These are phyloP conservation scores for Allantophomopsis lycopodina DNA, from an alignment of 2,329 filamentous ascomycete genomes.

Conservation along the genomic window DNA sequence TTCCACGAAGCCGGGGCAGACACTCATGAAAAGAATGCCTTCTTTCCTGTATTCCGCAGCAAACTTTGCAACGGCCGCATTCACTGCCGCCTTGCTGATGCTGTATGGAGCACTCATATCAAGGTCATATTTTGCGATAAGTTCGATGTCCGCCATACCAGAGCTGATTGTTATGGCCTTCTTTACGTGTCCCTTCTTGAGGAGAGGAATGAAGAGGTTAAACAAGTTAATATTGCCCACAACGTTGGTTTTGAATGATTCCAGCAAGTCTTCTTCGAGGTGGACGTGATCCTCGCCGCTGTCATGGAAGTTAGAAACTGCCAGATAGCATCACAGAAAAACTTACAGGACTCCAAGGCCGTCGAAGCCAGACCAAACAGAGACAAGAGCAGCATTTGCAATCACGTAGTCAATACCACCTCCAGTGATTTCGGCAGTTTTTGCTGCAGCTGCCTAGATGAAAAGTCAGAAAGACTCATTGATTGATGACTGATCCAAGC, in stretches of 20 bases:
- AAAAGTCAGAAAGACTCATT: slow-evolving; percentile 26
- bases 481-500: background rate
- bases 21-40: slow-evolving; percentile 34
- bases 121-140: slow-evolving; percentile 24
- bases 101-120: slow-evolving; percentile 26
- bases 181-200: slow-evolving; percentile 33
- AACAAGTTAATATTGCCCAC: slow-evolving; percentile 37
- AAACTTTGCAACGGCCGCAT: slow-evolving; percentile 38
- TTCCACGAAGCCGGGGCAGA: slow-evolving; percentile 36
- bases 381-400: slow-evolving; percentile 29
- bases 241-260: slow-evolving; percentile 30
- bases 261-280: slow-evolving; percentile 20
- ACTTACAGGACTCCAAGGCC: slow-evolving; percentile 25
- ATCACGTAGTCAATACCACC: slow-evolving; percentile 10
- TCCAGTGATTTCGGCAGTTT: no score
- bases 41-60: slow-evolving; percentile 31
- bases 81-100: slow-evolving; percentile 35
- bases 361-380: slow-evolving; percentile 11
- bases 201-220: slow-evolving; percentile 35
- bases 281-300: slow-evolving; percentile 12
- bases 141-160: slow-evolving; percentile 30
- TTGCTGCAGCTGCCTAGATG: no score
- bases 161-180: slow-evolving; percentile 36
- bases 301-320: slow-evolving; percentile 3
- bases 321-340: background rate